These are phyloP conservation scores for Kwoniella heveanensis DNA, from an alignment of 768 basidiomycete species.

Conservation along the genomic window DNA sequence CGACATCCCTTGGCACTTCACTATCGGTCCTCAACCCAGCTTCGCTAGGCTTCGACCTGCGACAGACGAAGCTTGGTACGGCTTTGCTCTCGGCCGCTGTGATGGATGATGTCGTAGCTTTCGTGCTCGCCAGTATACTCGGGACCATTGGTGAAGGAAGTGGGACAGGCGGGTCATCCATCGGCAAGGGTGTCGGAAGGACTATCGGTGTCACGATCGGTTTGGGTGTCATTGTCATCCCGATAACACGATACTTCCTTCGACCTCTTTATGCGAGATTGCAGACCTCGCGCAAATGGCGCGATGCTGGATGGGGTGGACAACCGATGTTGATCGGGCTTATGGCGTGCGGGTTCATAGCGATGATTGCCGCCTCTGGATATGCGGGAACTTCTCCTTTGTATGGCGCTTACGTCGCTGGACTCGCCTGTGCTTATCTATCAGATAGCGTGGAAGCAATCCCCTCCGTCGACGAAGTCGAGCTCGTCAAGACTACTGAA, in stretches of 20 bases:
- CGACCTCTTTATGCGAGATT: slow-evolving; percentile 38
- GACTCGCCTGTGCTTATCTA: slow-evolving; percentile 60
- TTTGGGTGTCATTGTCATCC: slow-evolving; percentile 59
- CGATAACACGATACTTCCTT: slow-evolving; percentile 53
- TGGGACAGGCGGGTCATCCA: slow-evolving; percentile 3
- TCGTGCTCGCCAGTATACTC: slow-evolving; percentile 65
- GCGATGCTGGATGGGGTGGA: slow-evolving; percentile 3
- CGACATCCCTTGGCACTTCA: slow-evolving; percentile 70
- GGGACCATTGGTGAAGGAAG: slow-evolving; percentile 40
- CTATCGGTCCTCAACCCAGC: slow-evolving; percentile 61
- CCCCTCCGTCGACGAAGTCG: not conserved
- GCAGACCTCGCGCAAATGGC: not conserved
- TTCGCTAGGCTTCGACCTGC: slow-evolving; percentile 56
- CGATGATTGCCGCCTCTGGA: slow-evolving; percentile 60
- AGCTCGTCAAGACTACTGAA: not conserved
- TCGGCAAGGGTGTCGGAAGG: slow-evolving; percentile 58
- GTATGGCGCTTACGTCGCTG: slow-evolving; percentile 67
- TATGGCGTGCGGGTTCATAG: slow-evolving; percentile 58
- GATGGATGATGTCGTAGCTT: slow-evolving; percentile 67
- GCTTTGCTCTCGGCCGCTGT: slow-evolving; percentile 67
- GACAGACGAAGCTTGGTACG: slow-evolving; percentile 62
- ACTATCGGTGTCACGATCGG: slow-evolving; percentile 65
- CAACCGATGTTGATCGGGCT: slow-evolving; percentile 52
- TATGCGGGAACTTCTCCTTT: slow-evolving; percentile 66
- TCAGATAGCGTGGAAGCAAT: not conserved